A percentile compares a stretch with the other conserved stretches of the same genome.
Evolutionary conservation across 2,329 filamentous ascomycete genomes (phyloP).

Genomic region (Stachybotrys chartarum): DNA sequence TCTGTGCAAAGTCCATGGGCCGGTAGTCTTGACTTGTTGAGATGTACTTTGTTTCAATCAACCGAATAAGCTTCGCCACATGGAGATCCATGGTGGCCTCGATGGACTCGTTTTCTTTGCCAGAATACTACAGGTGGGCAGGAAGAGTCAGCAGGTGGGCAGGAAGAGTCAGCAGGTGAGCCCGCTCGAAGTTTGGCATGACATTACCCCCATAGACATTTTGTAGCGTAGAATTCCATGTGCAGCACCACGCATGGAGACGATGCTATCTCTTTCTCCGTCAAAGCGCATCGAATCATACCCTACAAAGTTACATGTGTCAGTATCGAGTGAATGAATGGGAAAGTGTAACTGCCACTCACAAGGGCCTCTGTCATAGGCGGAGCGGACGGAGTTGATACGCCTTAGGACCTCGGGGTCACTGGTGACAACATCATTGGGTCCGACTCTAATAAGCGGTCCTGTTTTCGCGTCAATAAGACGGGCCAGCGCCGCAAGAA

Average conservation of each 20-base stretch:
- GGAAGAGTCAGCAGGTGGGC: background rate
- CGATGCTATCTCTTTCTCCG: background rate
- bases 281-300: background rate
- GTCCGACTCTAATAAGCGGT: background rate
- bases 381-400: background rate
- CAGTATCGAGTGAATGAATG: background rate
- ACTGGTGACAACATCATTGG: background rate
- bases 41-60: background rate
- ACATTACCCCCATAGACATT: background rate
- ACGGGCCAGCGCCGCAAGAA: background rate
- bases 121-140: background rate
- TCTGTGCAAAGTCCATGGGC: background rate
- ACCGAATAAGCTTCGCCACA: background rate
- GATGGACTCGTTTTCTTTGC: background rate
- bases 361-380: background rate
- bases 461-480: background rate
- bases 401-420: background rate
- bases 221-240: background rate
- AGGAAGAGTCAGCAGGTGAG: background rate
- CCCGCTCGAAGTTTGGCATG: background rate
- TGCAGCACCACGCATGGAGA: background rate
- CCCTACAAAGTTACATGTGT: background rate
- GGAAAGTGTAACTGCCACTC: background rate
- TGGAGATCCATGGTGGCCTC: background rate
- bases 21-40: background rate